Conservation (phyloP, 106 monocot species). For the Dioscorea zingiberensis region DNA sequence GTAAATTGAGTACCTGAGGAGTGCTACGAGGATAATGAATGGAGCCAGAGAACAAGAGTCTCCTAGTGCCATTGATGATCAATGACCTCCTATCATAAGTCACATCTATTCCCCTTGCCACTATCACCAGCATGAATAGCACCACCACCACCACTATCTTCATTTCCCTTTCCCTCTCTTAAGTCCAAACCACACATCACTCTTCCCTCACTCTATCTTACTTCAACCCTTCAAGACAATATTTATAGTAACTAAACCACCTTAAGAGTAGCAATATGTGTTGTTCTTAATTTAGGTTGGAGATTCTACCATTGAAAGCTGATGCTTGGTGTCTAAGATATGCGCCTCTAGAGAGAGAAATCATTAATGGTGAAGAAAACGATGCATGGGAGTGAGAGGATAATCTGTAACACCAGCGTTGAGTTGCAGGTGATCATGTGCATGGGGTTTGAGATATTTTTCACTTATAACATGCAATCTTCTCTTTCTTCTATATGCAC, state of each 20-base stretch:
- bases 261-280: background rate
- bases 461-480: no score
- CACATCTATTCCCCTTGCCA: slow-evolving; percentile 1
- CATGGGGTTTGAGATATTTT: no score
- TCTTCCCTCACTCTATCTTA: background rate
- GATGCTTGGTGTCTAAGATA: background rate
- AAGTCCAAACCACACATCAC: background rate
- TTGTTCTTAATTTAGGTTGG: background rate
- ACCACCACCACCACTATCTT: background rate
- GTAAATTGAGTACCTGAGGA: slow-evolving; percentile 33
- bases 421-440: no score
- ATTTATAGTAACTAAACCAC: background rate
- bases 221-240: background rate
- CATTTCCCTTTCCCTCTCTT: background rate
- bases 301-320: background rate
- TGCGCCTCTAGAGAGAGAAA: no score
- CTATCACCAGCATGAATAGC: background rate
- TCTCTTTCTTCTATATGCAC: no score
- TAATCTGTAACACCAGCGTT: no score
- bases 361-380: no score
- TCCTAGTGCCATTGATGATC: slow-evolving; percentile 45
- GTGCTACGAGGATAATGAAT: slow-evolving; percentile 79
- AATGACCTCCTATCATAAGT: slow-evolving; percentile 54
- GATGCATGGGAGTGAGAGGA: no score
- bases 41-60: slow-evolving; percentile 66